Percentiles rank a stretch among this genome's conserved stretches.
These are phyloP conservation scores for Cystobasidium onofrii DNA, from an alignment of 768 basidiomycete genomes.

Conservation along the genomic window DNA sequence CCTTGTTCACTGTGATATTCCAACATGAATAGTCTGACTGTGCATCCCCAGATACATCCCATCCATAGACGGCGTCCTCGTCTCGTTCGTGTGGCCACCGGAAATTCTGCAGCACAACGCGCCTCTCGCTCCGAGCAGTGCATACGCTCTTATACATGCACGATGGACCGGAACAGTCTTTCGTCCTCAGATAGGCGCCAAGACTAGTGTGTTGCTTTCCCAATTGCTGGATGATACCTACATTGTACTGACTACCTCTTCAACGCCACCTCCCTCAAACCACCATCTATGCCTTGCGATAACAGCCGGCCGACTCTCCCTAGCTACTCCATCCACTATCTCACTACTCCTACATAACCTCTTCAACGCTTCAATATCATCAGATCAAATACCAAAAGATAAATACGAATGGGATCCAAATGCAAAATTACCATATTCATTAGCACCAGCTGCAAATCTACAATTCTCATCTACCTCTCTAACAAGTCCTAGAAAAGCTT, in stretches of 20 bases:
- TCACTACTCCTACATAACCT: slow-evolving; percentile 50
- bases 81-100: slow-evolving; percentile 45
- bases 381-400: slow-evolving; percentile 47
- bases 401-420: slow-evolving; percentile 46
- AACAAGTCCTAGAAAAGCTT: slow-evolving; percentile 7
- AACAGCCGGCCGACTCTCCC: slow-evolving; percentile 48
- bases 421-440: slow-evolving; percentile 29
- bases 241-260: neutral
- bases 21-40: neutral
- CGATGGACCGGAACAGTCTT: slow-evolving; percentile 47
- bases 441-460: neutral
- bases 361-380: slow-evolving; percentile 51
- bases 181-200: slow-evolving; percentile 47
- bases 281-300: too few species aligned
- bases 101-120: slow-evolving; percentile 43
- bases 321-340: slow-evolving; percentile 49
- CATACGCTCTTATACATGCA: slow-evolving; percentile 46
- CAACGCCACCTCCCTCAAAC: too few species aligned
- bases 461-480: neutral
- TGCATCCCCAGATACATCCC: slow-evolving; percentile 45
- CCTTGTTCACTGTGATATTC: too few species aligned
- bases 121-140: slow-evolving; percentile 37
- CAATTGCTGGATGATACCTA: too few species aligned
- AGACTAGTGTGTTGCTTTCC: slow-evolving; percentile 43
- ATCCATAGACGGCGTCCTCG: slow-evolving; percentile 47